Percentiles rank a stretch among this genome's conserved stretches.
Evolutionary conservation across 805 yeast genomes (phyloP).

Genomic region (Zygotorulaspora danielsina): DNA sequence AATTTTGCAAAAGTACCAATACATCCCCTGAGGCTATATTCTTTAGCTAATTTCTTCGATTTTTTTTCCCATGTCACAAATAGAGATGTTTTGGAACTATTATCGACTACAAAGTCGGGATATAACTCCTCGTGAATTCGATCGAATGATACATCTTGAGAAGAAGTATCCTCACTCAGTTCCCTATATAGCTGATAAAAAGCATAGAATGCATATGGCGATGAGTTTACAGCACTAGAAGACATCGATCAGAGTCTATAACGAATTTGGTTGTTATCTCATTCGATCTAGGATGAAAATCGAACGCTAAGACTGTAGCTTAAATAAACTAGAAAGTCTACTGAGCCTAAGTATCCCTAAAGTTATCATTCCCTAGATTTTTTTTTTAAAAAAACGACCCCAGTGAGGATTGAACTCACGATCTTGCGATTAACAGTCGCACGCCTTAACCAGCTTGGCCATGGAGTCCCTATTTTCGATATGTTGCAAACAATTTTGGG

Average conservation of each 20-base stretch:
- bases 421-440: slow-evolving; percentile 63
- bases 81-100: slow-evolving; percentile 47
- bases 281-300: no score
- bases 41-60: slow-evolving; percentile 13
- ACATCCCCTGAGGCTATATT: slow-evolving; percentile 69
- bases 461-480: slow-evolving; percentile 37
- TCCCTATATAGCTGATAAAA: slow-evolving; percentile 29
- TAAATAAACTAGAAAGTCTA: no score
- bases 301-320: no score
- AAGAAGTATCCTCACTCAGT: slow-evolving; percentile 7
- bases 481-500: not conserved
- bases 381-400: slow-evolving; percentile 43
- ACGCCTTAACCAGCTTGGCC: slow-evolving; percentile 61
- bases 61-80: slow-evolving; percentile 83
- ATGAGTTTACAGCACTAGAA: slow-evolving; percentile 10
- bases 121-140: slow-evolving; percentile 19
- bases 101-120: slow-evolving; percentile 12
- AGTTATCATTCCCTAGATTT: no score
- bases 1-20: slow-evolving; percentile 78
- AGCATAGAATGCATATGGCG: slow-evolving; percentile 36
- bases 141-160: slow-evolving; percentile 10
- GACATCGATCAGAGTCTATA: no score
- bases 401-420: slow-evolving; percentile 59
- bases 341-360: no score
- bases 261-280: no score